These are phyloP conservation scores for Phytopythium kandeliae DNA, from an alignment of 352 stramenopile genomes.

Conservation along the genomic window DNA sequence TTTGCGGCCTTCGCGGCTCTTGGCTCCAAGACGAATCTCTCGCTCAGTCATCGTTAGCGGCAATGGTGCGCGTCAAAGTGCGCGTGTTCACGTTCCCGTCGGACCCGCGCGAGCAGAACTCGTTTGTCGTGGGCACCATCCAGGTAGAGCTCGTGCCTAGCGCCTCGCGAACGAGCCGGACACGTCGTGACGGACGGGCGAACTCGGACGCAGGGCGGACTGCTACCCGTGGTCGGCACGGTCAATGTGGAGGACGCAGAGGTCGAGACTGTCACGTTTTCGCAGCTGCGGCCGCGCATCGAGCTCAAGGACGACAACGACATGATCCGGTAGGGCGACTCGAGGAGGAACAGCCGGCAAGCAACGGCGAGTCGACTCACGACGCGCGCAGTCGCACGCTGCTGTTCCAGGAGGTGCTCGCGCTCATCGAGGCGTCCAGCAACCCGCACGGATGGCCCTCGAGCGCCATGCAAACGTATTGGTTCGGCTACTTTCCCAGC, in stretches of 20 bases:
- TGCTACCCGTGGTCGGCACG: slow-evolving; percentile 57
- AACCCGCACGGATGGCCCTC: slow-evolving; percentile 63
- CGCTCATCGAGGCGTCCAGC: slow-evolving; percentile 44
- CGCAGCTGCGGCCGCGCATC: slow-evolving; percentile 53
- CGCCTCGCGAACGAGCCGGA: too few species aligned
- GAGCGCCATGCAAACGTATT: slow-evolving; percentile 70
- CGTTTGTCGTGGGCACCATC: slow-evolving; percentile 65
- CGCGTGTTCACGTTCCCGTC: slow-evolving; percentile 76
- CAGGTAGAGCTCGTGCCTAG: slow-evolving; percentile 30
- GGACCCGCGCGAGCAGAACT: slow-evolving; percentile 62
- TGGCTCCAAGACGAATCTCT: too few species aligned
- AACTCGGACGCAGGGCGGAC: slow-evolving; percentile 28
- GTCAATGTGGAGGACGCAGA: slow-evolving; percentile 63
- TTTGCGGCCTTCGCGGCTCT: too few species aligned
- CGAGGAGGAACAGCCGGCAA: too few species aligned
- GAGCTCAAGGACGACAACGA: slow-evolving; percentile 59
- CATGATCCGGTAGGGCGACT: slow-evolving; percentile 36
- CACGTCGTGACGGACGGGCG: too few species aligned
- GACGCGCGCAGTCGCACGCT: slow-evolving; percentile 29
- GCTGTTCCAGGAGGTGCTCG: slow-evolving; percentile 74
- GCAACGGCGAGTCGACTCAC: not conserved
- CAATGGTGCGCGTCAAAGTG: slow-evolving; percentile 61
- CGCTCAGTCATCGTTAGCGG: too few species aligned
- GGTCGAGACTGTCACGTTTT: slow-evolving; percentile 44
- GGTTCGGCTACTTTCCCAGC: slow-evolving; percentile 60